Percentiles rank a stretch among this genome's conserved stretches.
Conservation (phyloP, 805 yeast species). For the Kuraishia piskuri region DNA sequence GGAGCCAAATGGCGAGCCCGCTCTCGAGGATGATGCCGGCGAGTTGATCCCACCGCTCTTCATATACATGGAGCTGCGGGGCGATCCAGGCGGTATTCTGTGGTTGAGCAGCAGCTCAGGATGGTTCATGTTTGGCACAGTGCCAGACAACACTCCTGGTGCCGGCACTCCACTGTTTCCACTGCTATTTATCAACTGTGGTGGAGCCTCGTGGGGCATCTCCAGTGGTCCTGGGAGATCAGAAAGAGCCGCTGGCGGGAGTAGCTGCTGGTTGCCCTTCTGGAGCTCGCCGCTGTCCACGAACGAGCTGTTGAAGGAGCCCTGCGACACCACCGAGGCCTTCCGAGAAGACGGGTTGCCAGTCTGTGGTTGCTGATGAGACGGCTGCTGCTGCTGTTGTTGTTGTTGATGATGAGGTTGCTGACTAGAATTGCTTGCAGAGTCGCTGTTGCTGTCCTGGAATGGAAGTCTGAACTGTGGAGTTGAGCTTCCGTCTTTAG, state of each 20-base stretch:
- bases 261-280: background rate
- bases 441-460: constrained; percentile 32
- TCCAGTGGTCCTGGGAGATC: background rate
- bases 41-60: background rate
- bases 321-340: constrained; percentile 1
- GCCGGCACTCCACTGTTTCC: too few relatives aligned
- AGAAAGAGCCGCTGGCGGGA: background rate
- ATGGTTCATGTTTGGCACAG: too few relatives aligned
- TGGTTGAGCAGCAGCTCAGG: background rate
- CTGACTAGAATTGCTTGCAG: background rate
- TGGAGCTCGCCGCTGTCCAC: background rate
- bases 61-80: background rate
- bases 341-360: background rate
- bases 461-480: constrained; percentile 66
- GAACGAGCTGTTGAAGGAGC: background rate
- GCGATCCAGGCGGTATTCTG: background rate
- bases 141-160: too few relatives aligned
- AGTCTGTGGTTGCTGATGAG: background rate
- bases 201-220: background rate
- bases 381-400: background rate
- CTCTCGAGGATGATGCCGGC: background rate
- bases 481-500: constrained; percentile 9
- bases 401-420: background rate
- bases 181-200: background rate
- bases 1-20: background rate